Percentiles rank a stretch among this genome's conserved stretches.
These are phyloP conservation scores for Cetraspora pellucida DNA, from an alignment of 192 early-diverging fungal genomes.

Conservation along the genomic window DNA sequence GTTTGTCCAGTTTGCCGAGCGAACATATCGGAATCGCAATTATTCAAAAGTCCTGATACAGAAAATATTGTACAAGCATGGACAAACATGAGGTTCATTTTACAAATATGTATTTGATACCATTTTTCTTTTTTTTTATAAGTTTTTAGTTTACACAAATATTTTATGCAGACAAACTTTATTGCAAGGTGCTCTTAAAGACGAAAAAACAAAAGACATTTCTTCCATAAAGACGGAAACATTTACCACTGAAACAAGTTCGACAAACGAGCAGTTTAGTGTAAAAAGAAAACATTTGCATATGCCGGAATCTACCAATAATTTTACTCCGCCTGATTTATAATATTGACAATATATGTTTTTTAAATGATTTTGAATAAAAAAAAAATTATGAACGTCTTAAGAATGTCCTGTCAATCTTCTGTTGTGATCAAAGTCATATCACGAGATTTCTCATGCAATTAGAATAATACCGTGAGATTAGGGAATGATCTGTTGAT, in stretches of 20 bases:
- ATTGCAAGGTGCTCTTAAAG: not conserved
- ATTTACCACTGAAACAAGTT: not conserved
- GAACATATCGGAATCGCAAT: not conserved
- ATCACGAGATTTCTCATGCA: too few relatives aligned
- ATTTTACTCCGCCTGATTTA: too few relatives aligned
- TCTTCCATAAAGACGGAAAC: not conserved
- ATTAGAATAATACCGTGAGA: too few relatives aligned
- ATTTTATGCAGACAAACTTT: not conserved
- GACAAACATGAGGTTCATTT: not conserved
- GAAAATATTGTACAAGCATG: constrained; percentile 16
- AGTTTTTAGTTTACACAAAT: not conserved
- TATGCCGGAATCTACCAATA: too few relatives aligned
- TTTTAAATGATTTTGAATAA: too few relatives aligned
- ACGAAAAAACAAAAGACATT: not conserved
- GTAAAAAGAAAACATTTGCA: too few relatives aligned
- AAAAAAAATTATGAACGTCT: too few relatives aligned
- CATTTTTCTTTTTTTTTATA: not conserved
- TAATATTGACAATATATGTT: too few relatives aligned
- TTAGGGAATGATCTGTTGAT: too few relatives aligned
- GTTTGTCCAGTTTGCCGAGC: not conserved
- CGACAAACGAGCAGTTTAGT: too few relatives aligned
- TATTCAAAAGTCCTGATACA: not conserved
- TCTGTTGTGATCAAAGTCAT: too few relatives aligned
- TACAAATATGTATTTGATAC: not conserved
- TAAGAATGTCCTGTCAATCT: too few relatives aligned